Percentiles rank a stretch among this genome's conserved stretches.
Evolutionary conservation across 805 yeast genomes (phyloP).

Genomic region (Lipomyces mesembrius): DNA sequence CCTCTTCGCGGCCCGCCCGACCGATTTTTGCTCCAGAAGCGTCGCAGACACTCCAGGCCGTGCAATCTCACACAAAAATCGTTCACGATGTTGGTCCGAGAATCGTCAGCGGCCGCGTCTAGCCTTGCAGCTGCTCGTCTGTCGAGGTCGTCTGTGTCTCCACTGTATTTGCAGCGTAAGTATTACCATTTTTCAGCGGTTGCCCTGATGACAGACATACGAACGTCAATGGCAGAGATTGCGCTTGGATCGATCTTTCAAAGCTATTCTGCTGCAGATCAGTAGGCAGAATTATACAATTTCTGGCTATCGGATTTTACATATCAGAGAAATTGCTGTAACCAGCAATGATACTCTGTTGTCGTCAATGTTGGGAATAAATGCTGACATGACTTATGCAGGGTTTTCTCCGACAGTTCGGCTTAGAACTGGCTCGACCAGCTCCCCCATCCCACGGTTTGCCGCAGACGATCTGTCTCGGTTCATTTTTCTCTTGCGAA

Average conservation of each 20-base stretch:
- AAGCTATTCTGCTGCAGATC: neutral
- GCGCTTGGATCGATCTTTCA: neutral
- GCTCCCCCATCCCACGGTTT: neutral
- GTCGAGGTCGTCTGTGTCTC: neutral
- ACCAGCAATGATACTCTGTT: neutral
- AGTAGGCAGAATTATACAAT: neutral
- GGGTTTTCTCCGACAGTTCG: neutral
- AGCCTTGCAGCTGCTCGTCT: neutral
- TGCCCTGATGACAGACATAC: neutral
- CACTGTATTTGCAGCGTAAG: neutral
- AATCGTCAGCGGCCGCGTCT: neutral
- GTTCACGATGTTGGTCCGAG: conserved; percentile 2
- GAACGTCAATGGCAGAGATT: neutral
- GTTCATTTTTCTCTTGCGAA: neutral
- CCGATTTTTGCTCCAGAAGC: too few relatives aligned
- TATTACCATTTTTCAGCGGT: neutral
- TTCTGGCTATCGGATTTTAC: neutral
- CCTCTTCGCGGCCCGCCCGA: too few relatives aligned
- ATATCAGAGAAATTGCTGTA: neutral
- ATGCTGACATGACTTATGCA: neutral
- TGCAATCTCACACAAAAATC: neutral
- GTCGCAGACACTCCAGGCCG: neutral
- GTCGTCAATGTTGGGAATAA: neutral
- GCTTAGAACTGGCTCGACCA: neutral
- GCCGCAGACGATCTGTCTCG: neutral